A percentile compares a stretch with the other conserved stretches of the same genome.
phyloP scores from a whole-genome alignment of 2,329 filamentous ascomycete species.

The Curvularia sp. region DNA sequence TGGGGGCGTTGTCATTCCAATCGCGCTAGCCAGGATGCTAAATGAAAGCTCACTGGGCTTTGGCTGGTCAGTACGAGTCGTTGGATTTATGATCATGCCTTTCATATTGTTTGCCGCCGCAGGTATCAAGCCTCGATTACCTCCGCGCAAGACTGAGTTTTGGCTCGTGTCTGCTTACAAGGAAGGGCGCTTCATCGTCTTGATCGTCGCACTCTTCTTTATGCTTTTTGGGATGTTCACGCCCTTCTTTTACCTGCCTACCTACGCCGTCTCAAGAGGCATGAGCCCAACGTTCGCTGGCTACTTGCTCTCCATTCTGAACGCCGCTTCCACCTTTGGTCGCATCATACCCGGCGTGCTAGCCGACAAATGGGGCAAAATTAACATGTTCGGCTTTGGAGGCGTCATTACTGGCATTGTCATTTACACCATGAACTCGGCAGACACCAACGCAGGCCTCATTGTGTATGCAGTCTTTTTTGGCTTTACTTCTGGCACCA shows the following conservation, averaged over 20 bases:
- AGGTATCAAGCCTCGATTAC: neutral
- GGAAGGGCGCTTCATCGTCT: neutral
- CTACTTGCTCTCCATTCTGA: neutral
- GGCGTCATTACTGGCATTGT: too few species aligned
- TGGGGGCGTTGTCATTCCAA: neutral
- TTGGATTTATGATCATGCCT: neutral
- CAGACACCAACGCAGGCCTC: too few species aligned
- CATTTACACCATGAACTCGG: too few species aligned
- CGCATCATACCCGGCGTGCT: neutral
- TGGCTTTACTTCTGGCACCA: too few species aligned
- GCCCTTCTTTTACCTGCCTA: neutral
- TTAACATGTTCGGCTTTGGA: too few species aligned
- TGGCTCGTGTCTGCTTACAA: neutral
- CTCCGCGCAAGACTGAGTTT: neutral
- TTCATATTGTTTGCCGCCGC: neutral
- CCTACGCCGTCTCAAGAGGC: neutral
- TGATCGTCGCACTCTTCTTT: neutral
- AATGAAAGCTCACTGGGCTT: neutral
- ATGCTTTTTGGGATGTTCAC: neutral
- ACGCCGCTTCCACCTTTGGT: neutral
- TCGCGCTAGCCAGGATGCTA: neutral
- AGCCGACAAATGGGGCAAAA: neutral
- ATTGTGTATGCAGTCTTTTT: too few species aligned
- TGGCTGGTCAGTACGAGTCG: neutral
- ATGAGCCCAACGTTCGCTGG: neutral